Percentiles rank a stretch among this genome's conserved stretches.
Evolutionary conservation across 1,284 basidiomycete species (phyloP).

Genomic region (Ganoderma boninense): DNA sequence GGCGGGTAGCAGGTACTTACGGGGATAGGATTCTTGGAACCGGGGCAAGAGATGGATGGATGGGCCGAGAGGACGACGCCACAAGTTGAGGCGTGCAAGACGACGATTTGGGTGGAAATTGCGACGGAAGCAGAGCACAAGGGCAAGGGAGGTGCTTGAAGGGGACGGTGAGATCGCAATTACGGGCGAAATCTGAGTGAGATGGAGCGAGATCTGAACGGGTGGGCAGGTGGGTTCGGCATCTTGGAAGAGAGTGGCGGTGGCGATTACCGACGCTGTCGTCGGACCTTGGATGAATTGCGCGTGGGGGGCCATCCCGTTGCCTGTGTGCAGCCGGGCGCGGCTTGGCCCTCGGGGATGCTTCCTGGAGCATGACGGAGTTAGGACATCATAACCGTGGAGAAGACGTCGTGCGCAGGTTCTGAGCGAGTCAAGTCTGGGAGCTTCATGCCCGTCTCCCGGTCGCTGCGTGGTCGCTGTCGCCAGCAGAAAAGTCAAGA

Average conservation of each 20-base stretch:
- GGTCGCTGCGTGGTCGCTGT: not conserved
- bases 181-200: constrained; percentile 7
- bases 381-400: constrained; percentile 7
- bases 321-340: not conserved
- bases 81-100: not conserved
- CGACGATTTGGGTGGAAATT: not conserved
- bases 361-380: not conserved
- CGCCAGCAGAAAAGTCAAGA: not conserved
- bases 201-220: constrained; percentile 12
- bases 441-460: not conserved
- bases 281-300: constrained; percentile 1
- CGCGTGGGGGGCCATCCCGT: not conserved
- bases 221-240: not conserved
- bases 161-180: constrained; percentile 6
- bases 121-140: not conserved
- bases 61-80: constrained; percentile 1
- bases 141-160: not conserved
- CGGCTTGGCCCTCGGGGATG: constrained; percentile 2
- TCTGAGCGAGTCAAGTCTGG: not conserved
- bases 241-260: constrained; percentile 7
- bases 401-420: not conserved
- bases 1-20: not conserved
- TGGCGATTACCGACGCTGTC: constrained; percentile 8
- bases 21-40: constrained; percentile 1
- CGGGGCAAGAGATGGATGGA: constrained; percentile 13